phyloP scores from a whole-genome alignment of 2,329 filamentous ascomycete species.

The Ophiostoma piceae region DNA sequence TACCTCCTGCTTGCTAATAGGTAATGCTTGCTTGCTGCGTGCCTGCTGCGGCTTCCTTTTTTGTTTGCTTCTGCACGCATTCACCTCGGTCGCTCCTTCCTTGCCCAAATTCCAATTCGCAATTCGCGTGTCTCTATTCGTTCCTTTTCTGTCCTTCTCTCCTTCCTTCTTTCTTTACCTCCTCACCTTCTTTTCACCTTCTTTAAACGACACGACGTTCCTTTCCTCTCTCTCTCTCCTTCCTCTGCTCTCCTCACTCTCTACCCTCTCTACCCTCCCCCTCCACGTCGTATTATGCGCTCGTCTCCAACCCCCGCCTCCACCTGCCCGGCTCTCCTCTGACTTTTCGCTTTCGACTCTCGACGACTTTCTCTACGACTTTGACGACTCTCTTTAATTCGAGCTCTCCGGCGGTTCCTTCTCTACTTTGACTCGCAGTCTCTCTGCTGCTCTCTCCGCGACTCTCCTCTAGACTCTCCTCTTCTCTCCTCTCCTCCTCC shows the following conservation, averaged over 20 bases:
- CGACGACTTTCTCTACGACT: not conserved
- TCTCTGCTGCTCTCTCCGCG: not conserved
- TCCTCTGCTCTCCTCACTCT: not conserved
- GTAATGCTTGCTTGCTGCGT: not conserved
- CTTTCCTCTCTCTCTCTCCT: not conserved
- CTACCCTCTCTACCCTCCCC: not conserved
- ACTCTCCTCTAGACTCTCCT: not conserved
- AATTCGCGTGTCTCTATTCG: constrained; percentile 12
- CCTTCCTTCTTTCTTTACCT: constrained; percentile 18
- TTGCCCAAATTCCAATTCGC: not conserved
- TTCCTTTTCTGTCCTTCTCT: constrained; percentile 18
- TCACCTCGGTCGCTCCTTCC: constrained; percentile 12
- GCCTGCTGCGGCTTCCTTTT: not conserved
- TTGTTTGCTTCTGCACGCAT: not conserved
- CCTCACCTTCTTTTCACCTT: not conserved
- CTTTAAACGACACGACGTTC: not conserved
- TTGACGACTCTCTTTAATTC: not conserved
- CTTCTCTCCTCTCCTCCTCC: not conserved
- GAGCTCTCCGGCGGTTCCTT: not conserved
- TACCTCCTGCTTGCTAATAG: not conserved
- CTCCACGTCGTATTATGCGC: constrained; percentile 14
- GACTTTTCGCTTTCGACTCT: constrained; percentile 10
- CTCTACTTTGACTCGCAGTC: too few species aligned
- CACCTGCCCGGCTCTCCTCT: constrained; percentile 10
- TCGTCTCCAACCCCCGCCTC: constrained; percentile 14